Base-by-base conservation (phyloP, 2,329 filamentous ascomycete species). In the Aplosporella prunicola region DNA sequence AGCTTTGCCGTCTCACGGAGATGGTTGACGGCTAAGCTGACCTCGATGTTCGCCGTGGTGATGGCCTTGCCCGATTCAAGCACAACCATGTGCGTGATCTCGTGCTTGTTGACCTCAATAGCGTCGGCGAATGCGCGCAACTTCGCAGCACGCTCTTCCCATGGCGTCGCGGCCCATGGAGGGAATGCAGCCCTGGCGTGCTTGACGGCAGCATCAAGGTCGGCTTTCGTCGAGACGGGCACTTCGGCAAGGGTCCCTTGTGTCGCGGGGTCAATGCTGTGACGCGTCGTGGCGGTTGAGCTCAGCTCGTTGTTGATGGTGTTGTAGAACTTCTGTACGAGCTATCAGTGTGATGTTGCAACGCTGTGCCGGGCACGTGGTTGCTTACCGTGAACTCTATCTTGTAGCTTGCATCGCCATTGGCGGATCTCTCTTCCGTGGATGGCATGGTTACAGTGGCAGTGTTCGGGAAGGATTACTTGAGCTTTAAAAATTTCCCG, bases 211-310 rank as follows among this genome's bases (percentile, higher is more conserved):
- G 46, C 50, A 40, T 74, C 64, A 23, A 74, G 57, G 39, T 74
- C 69, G 13, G 60, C 51, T 14, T 52, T 51, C 0, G 62, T 65
- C 2, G 63, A 57, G 6, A 72, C 46, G 0, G 69, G 69, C 1
- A 71, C 69, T 18, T 64, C 59, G 1, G 62, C 59, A 29, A 68
- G 64, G 2, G 61, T 51, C 31, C 66, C 51, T 5, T 58, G 52
- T 2, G 63, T 73, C 6, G 69, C 61, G 0, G 70, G 70, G 45
- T 74, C 68, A 43, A 71, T 57, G 20, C 60, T 56, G 42, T 64
- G 60, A n/a, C 64, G 60, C 7, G 63, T 71, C 26, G 55, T 43
- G 3, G 50, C 40, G 0, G 66, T 68, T 2, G 58, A 47, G 6
- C 55, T 52, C 31, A 66, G 46, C 45, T 67, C 51, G 30, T 66